Base-by-base conservation (phyloP, 805 yeast species). In the Pachysolen tannophilus region DNA sequence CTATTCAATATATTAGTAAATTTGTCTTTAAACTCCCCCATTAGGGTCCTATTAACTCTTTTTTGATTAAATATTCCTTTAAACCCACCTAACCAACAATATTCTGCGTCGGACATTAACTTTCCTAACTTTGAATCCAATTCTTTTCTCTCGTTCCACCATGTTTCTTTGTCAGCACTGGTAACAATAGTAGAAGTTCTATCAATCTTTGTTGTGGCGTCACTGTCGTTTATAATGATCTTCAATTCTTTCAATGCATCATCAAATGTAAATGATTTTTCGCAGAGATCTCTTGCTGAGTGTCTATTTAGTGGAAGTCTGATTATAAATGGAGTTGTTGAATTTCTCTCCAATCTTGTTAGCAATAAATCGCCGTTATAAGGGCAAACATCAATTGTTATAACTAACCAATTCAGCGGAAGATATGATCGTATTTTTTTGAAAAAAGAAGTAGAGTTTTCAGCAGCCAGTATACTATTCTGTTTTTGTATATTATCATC, bases 41-140 rank as follows among this genome's bases (percentile, higher is more conserved):
- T 43, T 6, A 45, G 45, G 0, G 42, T 46, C 8, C 43, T 37
- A 11, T 61, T 53, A 2, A 58, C 43, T 2, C 46, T 45, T 7
- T 42, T 42, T 2, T 60, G 57, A 27, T 62, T 58, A 49, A 88
- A 80, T 3, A 85, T 49, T 0, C 87, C 78, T 34, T 59, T 59
- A 44, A 86, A 82, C 0, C 90, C 94, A 10, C 90, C 86, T 25
- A 90, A 58, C 88, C 96, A 84, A 37, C 61, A 58, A 16, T 53
- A 52, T 36, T 85, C 90, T 7, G 84, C 67, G 21, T 61, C 61
- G 1, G 52, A 46, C n/a, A 90, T 50, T n/a, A 87, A 53, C 2
- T 53, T 54, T 26, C 67, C 53, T 34, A 90, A 49, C 31, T 67
- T 55, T 8, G 60, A 52, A 52, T 90, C 96, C 13, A 87, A 58